These are phyloP conservation scores for Cystofilobasidium capitatum DNA, from an alignment of 768 basidiomycete species.

Conservation along the genomic window DNA sequence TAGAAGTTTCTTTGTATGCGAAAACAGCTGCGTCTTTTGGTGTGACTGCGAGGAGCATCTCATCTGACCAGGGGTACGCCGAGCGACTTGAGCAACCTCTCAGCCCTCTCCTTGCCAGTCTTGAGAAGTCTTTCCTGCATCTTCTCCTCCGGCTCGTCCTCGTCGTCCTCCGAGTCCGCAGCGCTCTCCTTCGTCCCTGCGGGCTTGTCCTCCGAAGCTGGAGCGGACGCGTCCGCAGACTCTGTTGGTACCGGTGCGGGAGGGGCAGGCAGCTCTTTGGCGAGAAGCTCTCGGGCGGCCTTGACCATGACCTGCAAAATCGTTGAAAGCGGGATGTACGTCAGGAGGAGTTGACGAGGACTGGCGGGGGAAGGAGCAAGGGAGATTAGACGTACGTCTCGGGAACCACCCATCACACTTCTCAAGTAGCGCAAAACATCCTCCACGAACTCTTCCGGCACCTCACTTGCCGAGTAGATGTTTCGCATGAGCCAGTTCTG, in stretches of 20 bases:
- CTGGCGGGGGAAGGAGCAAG: not conserved
- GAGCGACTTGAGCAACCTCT: constrained; percentile 3
- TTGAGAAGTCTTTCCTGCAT: not conserved
- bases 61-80: not conserved
- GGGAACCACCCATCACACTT: not conserved
- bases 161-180: not conserved
- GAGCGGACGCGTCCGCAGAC: not conserved
- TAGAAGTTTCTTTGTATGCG: no score
- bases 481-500: constrained; percentile 10
- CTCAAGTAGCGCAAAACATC: constrained; percentile 1
- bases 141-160: not conserved
- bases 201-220: not conserved
- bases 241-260: not conserved
- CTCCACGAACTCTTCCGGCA: constrained; percentile 6
- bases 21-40: no score
- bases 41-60: no score
- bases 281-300: not conserved
- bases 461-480: not conserved
- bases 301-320: not conserved
- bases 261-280: not conserved
- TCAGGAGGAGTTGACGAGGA: not conserved
- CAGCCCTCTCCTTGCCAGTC: constrained; percentile 3
- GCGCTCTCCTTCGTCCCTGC: not conserved
- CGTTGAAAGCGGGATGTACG: not conserved
- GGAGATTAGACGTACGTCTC: not conserved